phyloP scores from a whole-genome alignment of 805 yeast species.

The Nakazawaea populi region DNA sequence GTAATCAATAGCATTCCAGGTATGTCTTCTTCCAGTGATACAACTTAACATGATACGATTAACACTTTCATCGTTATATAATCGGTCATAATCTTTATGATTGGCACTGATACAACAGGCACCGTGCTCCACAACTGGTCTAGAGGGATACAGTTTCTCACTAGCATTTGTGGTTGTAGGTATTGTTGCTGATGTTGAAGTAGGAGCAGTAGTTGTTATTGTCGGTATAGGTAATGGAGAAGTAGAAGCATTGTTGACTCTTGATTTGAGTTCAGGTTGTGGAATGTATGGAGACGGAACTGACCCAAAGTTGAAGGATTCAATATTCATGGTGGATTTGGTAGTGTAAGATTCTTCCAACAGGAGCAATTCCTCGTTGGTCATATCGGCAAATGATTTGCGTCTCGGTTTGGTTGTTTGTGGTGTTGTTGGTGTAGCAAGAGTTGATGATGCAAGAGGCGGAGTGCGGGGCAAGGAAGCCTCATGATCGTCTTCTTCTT shows the following conservation, averaged over 20 bases:
- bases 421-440: neutral
- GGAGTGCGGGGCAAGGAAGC: neutral
- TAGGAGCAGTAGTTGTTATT: conserved; percentile 23
- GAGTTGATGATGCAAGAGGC: neutral
- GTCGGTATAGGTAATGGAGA: conserved; percentile 3
- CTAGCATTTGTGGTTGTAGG: conserved; percentile 14
- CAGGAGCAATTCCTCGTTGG: conserved; percentile 47
- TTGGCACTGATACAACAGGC: conserved; percentile 35
- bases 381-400: conserved; percentile 45
- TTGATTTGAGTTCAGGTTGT: neutral
- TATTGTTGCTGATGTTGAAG: conserved; percentile 31
- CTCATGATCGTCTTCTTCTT: conserved; percentile 7
- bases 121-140: conserved; percentile 24
- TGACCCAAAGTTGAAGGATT: conserved; percentile 35
- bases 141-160: conserved; percentile 23
- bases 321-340: conserved; percentile 29
- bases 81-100: conserved; percentile 26
- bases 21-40: conserved; percentile 58
- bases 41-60: conserved; percentile 47
- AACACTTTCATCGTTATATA: neutral
- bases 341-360: conserved; percentile 45
- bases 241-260: neutral
- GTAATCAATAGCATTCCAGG: conserved; percentile 75
- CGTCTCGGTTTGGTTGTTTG: conserved; percentile 21
- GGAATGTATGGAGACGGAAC: conserved; percentile 15